Conservation (phyloP, 192 early-diverging fungal genomes). For the Umbelopsis isabellina region DNA sequence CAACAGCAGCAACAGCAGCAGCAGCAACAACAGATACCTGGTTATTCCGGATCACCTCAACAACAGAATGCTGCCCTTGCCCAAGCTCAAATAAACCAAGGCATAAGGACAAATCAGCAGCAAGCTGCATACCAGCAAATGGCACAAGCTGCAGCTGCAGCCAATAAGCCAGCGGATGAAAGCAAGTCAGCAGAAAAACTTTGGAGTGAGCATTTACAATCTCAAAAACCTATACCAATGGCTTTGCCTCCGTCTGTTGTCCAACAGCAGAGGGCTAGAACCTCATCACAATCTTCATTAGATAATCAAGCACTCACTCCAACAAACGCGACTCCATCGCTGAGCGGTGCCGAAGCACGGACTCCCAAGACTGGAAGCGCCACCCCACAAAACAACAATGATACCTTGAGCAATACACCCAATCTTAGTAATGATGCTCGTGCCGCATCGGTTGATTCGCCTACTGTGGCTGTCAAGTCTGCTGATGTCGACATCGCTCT, state of each 20-base stretch:
- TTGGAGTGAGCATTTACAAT: not conserved
- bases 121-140: slow-evolving; percentile 29
- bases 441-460: not conserved
- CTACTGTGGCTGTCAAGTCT: not conserved
- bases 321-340: not conserved
- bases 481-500: not conserved
- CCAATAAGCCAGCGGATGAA: slow-evolving; percentile 21
- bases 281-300: slow-evolving; percentile 4
- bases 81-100: slow-evolving; percentile 18
- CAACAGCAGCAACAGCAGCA: slow-evolving; percentile 34
- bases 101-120: not conserved
- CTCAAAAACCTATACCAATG: slow-evolving; percentile 1
- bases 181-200: slow-evolving; percentile 19
- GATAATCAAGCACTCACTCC: not conserved
- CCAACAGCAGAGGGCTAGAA: not conserved
- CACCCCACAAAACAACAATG: slow-evolving; percentile 18
- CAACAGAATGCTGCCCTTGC: not conserved
- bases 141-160: not conserved
- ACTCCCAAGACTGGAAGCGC: slow-evolving; percentile 20
- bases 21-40: slow-evolving; percentile 29
- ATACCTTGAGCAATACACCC: slow-evolving; percentile 29
- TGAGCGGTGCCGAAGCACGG: not conserved
- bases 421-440: slow-evolving; percentile 17
- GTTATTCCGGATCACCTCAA: slow-evolving; percentile 11
- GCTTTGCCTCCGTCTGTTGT: slow-evolving; percentile 1